Base-by-base conservation (phyloP, 306 rosid genomes). In the Hippophae tibetana region DNA sequence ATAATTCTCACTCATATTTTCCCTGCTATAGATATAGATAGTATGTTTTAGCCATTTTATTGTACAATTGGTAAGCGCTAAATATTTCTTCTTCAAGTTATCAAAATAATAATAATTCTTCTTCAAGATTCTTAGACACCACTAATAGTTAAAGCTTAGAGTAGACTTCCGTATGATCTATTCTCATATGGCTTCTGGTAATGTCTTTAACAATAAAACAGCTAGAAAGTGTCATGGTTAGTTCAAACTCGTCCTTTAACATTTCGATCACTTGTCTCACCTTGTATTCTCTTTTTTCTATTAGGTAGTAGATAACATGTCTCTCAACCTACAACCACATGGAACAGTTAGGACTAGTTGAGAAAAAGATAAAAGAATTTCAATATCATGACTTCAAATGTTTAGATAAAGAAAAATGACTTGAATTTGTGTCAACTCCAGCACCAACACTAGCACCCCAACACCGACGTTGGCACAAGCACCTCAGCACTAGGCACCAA, bases 241-340 rank as follows among this genome's bases (percentile, higher is more conserved):
- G 80, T 72, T 76, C 85, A 10, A 81, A 68, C 63, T 79, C 84
- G 47, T 78, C 74, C 80, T 76, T 82, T 41, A 81, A 72, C 79
- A 74, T 81, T 58, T 82, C 74, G 31, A 82, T 43, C 18, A 79
- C 82, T 40, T 42, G 56, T 70, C 72, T 74, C 40, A 74, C 87
- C 5, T 85, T 87, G 13, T 6, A n/a, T 66, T 76, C 82, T 18
- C 92, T 85, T 60, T 43, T 72, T 62, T 77, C 82, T 13, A 85
- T 81, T 7, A 81, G 71, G 42, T 85, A 85, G 38, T 45, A 76
- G 47, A 72, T 50, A 9, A 74, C 57, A 9, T 83, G 81, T 71
- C 89, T 78, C 58, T 85, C 86, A 52, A 77, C 64, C 81, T 83
- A 79, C 69, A 52, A 3, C 1, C 25, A 47, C 56, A 40, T 44